These are phyloP conservation scores for Aspergillus novofumigatus DNA, from an alignment of 2,329 filamentous ascomycete species.

Conservation along the genomic window DNA sequence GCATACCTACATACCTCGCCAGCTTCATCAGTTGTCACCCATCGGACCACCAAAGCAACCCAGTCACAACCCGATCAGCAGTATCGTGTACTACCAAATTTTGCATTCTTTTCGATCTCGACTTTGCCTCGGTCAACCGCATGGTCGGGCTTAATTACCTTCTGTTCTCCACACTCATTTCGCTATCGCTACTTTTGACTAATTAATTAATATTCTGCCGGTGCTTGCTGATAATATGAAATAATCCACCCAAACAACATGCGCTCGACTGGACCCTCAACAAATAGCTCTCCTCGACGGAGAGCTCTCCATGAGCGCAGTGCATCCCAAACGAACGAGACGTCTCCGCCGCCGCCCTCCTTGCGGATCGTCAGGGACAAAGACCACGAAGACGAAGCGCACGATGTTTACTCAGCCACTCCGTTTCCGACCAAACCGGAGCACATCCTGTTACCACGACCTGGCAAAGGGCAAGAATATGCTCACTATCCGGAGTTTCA, in stretches of 20 bases:
- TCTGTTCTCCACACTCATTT: not conserved
- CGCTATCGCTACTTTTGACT: constrained; percentile 1
- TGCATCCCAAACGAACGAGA: constrained; percentile 44
- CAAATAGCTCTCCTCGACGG: constrained; percentile 34
- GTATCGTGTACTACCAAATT: not conserved
- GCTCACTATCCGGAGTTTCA: constrained; percentile 28
- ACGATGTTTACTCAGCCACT: constrained; percentile 38
- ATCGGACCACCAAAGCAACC: not conserved
- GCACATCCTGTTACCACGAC: constrained; percentile 41
- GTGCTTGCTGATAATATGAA: constrained; percentile 24
- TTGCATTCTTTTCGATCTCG: not conserved
- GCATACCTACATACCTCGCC: not conserved
- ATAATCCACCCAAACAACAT: constrained; percentile 29
- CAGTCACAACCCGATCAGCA: not conserved
- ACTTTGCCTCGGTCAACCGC: not conserved
- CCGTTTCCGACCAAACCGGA: constrained; percentile 47
- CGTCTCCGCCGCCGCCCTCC: constrained; percentile 33
- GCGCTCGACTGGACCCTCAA: constrained; percentile 27
- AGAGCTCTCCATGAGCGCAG: constrained; percentile 45
- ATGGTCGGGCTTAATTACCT: not conserved
- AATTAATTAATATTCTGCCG: constrained; percentile 5
- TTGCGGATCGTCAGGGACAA: constrained; percentile 34
- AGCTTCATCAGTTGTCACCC: not conserved
- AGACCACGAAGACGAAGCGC: constrained; percentile 26
- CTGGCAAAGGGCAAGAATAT: constrained; percentile 36